phyloP scores from a whole-genome alignment of 805 yeast genomes.

The Starmera dryadoides region DNA sequence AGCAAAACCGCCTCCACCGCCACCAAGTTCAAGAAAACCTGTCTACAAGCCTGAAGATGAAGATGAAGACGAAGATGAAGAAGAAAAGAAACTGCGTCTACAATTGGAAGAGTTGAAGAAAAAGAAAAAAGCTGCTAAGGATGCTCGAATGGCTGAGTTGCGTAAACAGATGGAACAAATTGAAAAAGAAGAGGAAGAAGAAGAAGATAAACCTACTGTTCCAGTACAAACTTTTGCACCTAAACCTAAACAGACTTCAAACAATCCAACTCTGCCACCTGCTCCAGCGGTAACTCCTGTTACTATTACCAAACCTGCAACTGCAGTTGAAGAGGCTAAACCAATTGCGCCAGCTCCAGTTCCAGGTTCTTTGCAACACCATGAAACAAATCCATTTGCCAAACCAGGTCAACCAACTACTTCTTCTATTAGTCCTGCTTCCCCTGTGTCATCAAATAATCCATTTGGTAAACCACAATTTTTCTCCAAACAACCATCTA shows the following conservation, averaged over 20 bases:
- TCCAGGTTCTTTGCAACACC: conserved; percentile 6
- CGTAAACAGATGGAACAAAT: conserved; percentile 52
- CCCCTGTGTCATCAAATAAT: conserved; percentile 31
- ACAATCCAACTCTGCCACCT: conserved; percentile 9
- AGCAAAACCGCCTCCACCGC: conserved; percentile 8
- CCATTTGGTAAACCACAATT: conserved; percentile 53
- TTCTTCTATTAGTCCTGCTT: conserved; percentile 9
- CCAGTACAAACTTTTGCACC: conserved; percentile 14
- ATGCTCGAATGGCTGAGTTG: conserved; percentile 49
- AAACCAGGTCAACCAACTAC: conserved; percentile 3
- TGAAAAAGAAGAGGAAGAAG: conserved; percentile 35
- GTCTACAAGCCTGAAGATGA: conserved; percentile 16
- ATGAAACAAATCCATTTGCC: conserved; percentile 20
- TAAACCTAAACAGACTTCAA: background rate
- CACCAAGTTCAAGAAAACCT: conserved; percentile 6
- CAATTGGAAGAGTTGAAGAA: conserved; percentile 33
- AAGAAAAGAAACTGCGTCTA: conserved; percentile 36
- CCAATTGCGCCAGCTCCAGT: conserved; percentile 8
- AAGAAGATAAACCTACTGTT: conserved; percentile 11
- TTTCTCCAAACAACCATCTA: conserved; percentile 12
- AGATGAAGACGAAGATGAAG: conserved; percentile 43
- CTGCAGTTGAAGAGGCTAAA: conserved; percentile 2
- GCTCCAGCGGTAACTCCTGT: background rate
- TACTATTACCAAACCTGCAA: conserved; percentile 26
- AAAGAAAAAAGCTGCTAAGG: conserved; percentile 51